Evolutionary conservation across 2,329 filamentous ascomycete species (phyloP).

Genomic region (Diaporthe vexans): DNA sequence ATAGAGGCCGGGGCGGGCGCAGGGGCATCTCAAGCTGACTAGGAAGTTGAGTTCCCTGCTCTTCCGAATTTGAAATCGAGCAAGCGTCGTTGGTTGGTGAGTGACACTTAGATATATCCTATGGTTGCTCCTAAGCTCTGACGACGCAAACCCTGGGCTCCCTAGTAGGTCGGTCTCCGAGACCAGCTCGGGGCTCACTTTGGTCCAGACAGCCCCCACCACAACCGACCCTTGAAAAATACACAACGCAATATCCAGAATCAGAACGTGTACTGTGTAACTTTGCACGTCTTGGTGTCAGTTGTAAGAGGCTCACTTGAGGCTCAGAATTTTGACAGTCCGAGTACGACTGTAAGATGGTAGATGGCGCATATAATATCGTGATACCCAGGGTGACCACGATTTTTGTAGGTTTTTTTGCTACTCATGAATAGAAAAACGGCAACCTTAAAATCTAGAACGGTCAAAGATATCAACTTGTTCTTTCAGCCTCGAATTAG

Average conservation of each 20-base stretch:
- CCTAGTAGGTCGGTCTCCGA: not conserved
- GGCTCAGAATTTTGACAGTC: not conserved
- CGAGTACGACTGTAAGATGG: too few species aligned
- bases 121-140: not conserved
- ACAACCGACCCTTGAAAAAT: not conserved
- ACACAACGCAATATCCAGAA: not conserved
- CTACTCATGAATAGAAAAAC: not conserved
- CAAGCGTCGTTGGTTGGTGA: not conserved
- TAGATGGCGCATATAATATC: not conserved
- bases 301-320: not conserved
- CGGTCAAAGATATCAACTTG: not conserved
- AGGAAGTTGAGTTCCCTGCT: not conserved
- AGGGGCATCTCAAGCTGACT: slow-evolving; percentile 1
- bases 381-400: not conserved
- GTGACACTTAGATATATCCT: not conserved
- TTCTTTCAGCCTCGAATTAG: not conserved
- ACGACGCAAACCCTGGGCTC: not conserved
- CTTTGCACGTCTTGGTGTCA: too few species aligned
- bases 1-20: slow-evolving; percentile 2
- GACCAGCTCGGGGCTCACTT: not conserved
- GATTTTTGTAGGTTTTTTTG: too few species aligned
- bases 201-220: too few species aligned
- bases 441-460: too few species aligned
- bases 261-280: not conserved
- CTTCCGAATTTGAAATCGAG: not conserved